Percentiles rank a stretch among this genome's conserved stretches.
Evolutionary conservation across 306 rosid genomes (phyloP).

Genomic region (Medicago lupulina): DNA sequence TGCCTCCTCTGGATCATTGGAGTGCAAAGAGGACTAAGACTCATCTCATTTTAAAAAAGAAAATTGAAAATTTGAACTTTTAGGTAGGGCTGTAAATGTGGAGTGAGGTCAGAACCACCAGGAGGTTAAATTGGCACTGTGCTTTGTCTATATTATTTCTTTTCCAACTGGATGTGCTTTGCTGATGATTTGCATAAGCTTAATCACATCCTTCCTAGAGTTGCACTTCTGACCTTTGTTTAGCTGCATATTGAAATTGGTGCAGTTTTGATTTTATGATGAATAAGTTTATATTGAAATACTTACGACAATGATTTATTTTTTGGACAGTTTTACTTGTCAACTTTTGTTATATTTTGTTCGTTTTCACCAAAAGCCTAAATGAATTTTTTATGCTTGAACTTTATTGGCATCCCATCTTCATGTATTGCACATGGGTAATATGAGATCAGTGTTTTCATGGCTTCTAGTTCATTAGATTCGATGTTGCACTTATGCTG

Average conservation of each 20-base stretch:
- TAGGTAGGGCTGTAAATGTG: slow-evolving; percentile 13
- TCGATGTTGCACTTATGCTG: not conserved
- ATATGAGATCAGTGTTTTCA: not conserved
- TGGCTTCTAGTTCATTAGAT: not conserved
- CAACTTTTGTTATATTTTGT: not conserved
- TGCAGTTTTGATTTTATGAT: slow-evolving; percentile 21
- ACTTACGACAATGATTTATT: not conserved
- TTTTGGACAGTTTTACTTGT: slow-evolving; percentile 1
- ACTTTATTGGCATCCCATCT: slow-evolving; percentile 36
- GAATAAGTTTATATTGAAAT: slow-evolving; percentile 29
- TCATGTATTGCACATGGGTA: slow-evolving; percentile 38
- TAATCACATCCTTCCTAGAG: slow-evolving; percentile 18
- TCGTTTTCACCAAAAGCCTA: not conserved
- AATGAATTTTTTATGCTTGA: slow-evolving; percentile 29
- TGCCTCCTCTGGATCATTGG: slow-evolving; percentile 1
- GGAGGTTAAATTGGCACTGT: slow-evolving; percentile 10
- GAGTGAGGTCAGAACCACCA: slow-evolving; percentile 2
- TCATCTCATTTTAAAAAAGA: slow-evolving; percentile 13
- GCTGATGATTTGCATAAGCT: not conserved
- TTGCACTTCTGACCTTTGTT: slow-evolving; percentile 18
- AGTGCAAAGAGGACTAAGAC: slow-evolving; percentile 16
- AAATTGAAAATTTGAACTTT: slow-evolving; percentile 26
- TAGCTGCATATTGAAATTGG: slow-evolving; percentile 22
- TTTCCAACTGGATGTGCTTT: slow-evolving; percentile 11
- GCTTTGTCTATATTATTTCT: slow-evolving; percentile 23